These are phyloP conservation scores for Podospora comata DNA, from an alignment of 495 filamentous ascomycete genomes.

Conservation along the genomic window DNA sequence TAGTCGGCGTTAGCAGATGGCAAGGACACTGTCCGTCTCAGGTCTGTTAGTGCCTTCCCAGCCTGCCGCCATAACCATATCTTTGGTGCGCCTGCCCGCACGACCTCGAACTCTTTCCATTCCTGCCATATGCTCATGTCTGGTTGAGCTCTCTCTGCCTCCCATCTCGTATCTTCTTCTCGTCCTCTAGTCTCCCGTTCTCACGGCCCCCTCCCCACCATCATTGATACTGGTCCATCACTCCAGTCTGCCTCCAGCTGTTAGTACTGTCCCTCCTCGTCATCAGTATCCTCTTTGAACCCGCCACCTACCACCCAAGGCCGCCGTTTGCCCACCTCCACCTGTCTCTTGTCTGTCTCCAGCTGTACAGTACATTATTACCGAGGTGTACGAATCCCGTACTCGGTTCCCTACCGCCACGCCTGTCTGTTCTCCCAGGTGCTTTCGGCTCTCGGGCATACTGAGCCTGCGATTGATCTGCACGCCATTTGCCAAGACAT, in stretches of 20 bases:
- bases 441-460: not conserved
- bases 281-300: not conserved
- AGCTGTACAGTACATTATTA: not conserved
- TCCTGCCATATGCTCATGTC: not conserved
- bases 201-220: not conserved
- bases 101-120: not conserved
- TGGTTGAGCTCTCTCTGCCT: not conserved
- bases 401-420: conserved; percentile 3
- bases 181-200: not conserved
- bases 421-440: not conserved
- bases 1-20: not conserved
- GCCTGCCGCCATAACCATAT: not conserved
- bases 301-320: not conserved
- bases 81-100: not conserved
- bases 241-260: not conserved
- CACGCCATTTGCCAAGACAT: conserved; percentile 13
- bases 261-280: not conserved
- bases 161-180: not conserved
- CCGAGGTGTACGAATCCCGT: not conserved
- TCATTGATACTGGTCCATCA: not conserved
- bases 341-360: no score
- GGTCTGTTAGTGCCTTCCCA: not conserved
- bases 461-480: conserved; percentile 4
- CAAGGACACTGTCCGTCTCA: not conserved
- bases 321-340: no score